phyloP scores from a whole-genome alignment of 192 early-diverging fungal genomes.

The Dispira simplex region DNA sequence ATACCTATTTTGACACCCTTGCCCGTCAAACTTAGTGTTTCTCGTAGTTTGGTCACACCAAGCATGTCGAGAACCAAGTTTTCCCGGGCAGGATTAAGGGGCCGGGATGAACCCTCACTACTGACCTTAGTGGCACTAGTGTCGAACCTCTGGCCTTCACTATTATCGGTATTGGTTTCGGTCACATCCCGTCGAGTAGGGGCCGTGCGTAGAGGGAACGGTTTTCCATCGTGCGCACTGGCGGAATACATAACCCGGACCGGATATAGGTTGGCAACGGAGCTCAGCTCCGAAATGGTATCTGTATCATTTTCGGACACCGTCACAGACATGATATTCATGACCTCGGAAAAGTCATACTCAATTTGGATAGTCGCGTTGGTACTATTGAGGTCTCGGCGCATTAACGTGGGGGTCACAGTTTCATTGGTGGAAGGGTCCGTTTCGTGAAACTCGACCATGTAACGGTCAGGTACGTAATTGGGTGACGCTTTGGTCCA shows the following conservation, averaged over 20 bases:
- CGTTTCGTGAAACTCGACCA: conserved; percentile 14
- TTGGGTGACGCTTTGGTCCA: too few species aligned
- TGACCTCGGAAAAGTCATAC: conserved; percentile 11
- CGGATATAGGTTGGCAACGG: conserved; percentile 8
- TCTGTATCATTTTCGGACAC: not conserved
- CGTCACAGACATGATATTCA: conserved; percentile 12
- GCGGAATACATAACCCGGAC: not conserved
- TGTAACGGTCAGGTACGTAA: conserved; percentile 12
- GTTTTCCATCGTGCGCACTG: not conserved
- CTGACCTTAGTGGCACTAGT: not conserved
- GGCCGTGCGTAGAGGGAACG: not conserved
- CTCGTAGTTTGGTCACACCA: conserved; percentile 29
- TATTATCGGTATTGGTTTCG: not conserved
- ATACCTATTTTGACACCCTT: conserved; percentile 49
- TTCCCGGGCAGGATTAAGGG: not conserved
- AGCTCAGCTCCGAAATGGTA: not conserved
- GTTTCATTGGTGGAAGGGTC: conserved; percentile 5
- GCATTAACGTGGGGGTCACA: conserved; percentile 9
- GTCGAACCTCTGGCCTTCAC: not conserved
- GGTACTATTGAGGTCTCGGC: not conserved
- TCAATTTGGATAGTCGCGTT: conserved; percentile 4
- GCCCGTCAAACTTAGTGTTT: conserved; percentile 32
- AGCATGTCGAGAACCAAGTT: conserved; percentile 29
- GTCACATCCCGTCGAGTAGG: not conserved
- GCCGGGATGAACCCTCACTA: not conserved